Evolutionary conservation across 257 asterid species (phyloP).

Genomic region (Henckelia pumila): DNA sequence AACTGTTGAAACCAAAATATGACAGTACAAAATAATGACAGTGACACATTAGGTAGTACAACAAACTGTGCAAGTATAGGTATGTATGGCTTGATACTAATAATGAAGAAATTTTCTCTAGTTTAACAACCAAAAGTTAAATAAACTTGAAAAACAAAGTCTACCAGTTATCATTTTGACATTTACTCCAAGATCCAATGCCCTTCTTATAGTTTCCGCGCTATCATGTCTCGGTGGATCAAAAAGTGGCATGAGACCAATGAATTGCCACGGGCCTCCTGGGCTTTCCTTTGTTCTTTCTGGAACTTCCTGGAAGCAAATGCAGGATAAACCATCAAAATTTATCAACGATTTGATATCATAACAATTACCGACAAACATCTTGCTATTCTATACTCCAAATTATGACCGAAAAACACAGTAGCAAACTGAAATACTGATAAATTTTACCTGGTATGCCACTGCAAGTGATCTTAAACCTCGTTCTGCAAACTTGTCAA

Average conservation of each 20-base stretch:
- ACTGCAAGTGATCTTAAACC: slow-evolving; percentile 89
- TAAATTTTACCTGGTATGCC: slow-evolving; percentile 70
- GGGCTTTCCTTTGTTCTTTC: slow-evolving; percentile 73
- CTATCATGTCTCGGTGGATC: slow-evolving; percentile 95
- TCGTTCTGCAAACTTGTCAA: slow-evolving; percentile 88
- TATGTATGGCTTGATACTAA: too few species aligned
- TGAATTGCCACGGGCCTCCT: slow-evolving; percentile 90
- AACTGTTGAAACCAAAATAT: too few species aligned
- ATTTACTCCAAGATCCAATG: slow-evolving; percentile 25
- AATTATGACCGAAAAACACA: too few species aligned
- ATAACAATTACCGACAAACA: too few species aligned
- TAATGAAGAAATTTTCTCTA: neutral
- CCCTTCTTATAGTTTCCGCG: slow-evolving; percentile 28
- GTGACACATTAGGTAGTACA: too few species aligned
- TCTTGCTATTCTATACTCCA: too few species aligned
- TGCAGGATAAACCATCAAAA: slow-evolving; percentile 18
- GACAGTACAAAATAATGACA: too few species aligned
- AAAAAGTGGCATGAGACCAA: slow-evolving; percentile 87
- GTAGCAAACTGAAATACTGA: neutral
- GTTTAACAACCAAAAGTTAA: too few species aligned
- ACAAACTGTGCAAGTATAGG: too few species aligned
- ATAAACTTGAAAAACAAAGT: neutral
- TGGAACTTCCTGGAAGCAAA: slow-evolving; percentile 70
- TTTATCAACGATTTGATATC: neutral
- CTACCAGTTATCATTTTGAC: slow-evolving; percentile 26